phyloP scores from a whole-genome alignment of 1,284 basidiomycete genomes.

The Trichosporon faecale region DNA sequence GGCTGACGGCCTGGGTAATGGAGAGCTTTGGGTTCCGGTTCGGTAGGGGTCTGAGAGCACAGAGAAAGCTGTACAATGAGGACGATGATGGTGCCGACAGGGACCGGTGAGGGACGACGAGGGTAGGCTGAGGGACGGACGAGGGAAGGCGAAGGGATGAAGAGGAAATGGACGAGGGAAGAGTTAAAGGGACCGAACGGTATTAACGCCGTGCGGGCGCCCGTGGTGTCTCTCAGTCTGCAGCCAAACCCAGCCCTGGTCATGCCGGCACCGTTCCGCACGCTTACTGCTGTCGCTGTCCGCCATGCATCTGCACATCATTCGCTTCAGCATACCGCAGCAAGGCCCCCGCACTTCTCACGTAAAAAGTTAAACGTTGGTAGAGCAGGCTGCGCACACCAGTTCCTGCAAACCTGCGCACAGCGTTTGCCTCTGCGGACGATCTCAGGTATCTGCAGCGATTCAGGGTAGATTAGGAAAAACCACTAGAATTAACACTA shows the following conservation, averaged over 20 bases:
- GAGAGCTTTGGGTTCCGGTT: not conserved
- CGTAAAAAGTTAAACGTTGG: not conserved
- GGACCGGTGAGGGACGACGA: not conserved
- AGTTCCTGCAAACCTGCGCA: not conserved
- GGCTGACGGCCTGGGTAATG: not conserved
- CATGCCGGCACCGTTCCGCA: not conserved
- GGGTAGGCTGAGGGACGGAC: not conserved
- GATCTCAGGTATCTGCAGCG: not conserved
- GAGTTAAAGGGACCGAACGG: not conserved
- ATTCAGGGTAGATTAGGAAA: not conserved
- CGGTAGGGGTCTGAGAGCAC: not conserved
- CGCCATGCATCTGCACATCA: not conserved
- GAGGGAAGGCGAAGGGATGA: not conserved
- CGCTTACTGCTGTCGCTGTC: not conserved
- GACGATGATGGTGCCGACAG: not conserved
- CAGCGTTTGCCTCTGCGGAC: not conserved
- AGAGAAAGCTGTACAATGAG: conserved; percentile 1
- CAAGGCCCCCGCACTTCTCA: not conserved
- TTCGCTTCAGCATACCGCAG: not conserved
- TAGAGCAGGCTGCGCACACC: not conserved
- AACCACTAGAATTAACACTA: not conserved
- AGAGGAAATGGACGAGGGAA: not conserved
- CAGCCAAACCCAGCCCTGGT: not conserved
- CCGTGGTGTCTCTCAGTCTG: no score
- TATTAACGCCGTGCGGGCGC: not conserved